Percentiles rank a stretch among this genome's conserved stretches.
phyloP scores from a whole-genome alignment of 306 rosid genomes.

The Prunus padus region DNA sequence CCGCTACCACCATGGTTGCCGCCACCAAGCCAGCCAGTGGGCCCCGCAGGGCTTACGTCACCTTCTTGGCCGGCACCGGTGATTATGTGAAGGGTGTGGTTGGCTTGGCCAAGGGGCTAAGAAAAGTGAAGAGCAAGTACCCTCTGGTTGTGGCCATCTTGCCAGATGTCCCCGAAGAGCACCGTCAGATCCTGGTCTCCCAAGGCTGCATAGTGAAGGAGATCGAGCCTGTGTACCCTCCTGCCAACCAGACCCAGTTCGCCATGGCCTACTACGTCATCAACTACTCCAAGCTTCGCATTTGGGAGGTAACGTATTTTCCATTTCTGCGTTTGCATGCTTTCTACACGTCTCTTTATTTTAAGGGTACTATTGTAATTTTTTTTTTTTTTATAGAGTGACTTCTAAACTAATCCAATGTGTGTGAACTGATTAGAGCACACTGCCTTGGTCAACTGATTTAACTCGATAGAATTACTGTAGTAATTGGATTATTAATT shows the following conservation, averaged over 20 bases:
- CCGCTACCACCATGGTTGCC: slow-evolving; percentile 1
- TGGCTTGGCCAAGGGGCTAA: slow-evolving; percentile 80
- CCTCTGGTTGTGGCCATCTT: slow-evolving; percentile 74
- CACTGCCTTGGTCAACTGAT: too few species aligned
- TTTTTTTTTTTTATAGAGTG: background rate
- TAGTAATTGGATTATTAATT: too few species aligned
- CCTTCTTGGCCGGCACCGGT: slow-evolving; percentile 75
- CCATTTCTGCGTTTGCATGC: slow-evolving; percentile 5
- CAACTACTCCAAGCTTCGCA: slow-evolving; percentile 85
- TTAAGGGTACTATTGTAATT: background rate
- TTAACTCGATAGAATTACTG: too few species aligned
- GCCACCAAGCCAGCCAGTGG: slow-evolving; percentile 4
- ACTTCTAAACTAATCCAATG: too few species aligned
- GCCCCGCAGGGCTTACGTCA: slow-evolving; percentile 52
- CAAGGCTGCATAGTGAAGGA: slow-evolving; percentile 69
- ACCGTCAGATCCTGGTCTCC: slow-evolving; percentile 48
- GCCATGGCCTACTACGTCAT: slow-evolving; percentile 84
- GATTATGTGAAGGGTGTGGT: slow-evolving; percentile 82
- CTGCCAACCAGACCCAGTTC: slow-evolving; percentile 64
- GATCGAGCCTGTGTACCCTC: slow-evolving; percentile 70
- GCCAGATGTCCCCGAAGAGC: slow-evolving; percentile 77
- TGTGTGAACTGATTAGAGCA: too few species aligned
- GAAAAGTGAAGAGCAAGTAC: slow-evolving; percentile 55
- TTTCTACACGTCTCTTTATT: slow-evolving; percentile 3
- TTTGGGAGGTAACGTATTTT: slow-evolving; percentile 62